Base-by-base conservation (phyloP, 257 asterid genomes). In the Salvia miltiorrhiza region DNA sequence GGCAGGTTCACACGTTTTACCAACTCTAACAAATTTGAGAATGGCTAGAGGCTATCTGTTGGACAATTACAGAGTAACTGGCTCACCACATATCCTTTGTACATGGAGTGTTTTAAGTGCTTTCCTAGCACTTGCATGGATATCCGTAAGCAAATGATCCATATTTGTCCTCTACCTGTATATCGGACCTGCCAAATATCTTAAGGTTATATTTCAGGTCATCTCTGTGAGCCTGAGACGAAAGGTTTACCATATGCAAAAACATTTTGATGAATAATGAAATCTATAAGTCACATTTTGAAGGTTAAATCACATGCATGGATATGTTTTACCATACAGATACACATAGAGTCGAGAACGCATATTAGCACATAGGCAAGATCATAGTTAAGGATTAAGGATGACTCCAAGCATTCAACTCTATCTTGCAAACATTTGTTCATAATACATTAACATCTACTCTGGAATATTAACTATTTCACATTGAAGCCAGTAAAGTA, bases 61-160 rank as follows among this genome's bases (percentile, higher is more conserved):
- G 93, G 93, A 82, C 88, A 81, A 85, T 12, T 81, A 78, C 61
- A 87, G 56, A 17, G 75, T 76, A 20, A 85, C 69, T 40, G 72
- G 61, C 74, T 82, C 82, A 13, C 87, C 85, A 59, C 85, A 87
- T 26, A 87, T 78, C 64, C 75, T 82, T 56, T 78, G 77, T 37
- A 86, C 86, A 54, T 70, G 67, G 39, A 84, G 80, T 12, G 74
- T 56, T 67, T 72, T 74, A 58, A 26, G 30, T 26, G 4, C 30
- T 26, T 26, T 26, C 2, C 83, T 86, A 24, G 66, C 92, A 78
- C 79, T 68, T 43, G 84, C 71, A 45, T 80, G 84, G 65, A 69
- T 77, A 56, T 81, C 30, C 84, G 59, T 75, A 83, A 52, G 75
- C 83, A 30, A 79, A 82, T 70, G 75, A 85, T 26, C 84, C 84